Evolutionary conservation across 768 basidiomycete genomes (phyloP), one percentile per base, ranked within the genome.

Genomic region (Termitomyces heimii): DNA sequence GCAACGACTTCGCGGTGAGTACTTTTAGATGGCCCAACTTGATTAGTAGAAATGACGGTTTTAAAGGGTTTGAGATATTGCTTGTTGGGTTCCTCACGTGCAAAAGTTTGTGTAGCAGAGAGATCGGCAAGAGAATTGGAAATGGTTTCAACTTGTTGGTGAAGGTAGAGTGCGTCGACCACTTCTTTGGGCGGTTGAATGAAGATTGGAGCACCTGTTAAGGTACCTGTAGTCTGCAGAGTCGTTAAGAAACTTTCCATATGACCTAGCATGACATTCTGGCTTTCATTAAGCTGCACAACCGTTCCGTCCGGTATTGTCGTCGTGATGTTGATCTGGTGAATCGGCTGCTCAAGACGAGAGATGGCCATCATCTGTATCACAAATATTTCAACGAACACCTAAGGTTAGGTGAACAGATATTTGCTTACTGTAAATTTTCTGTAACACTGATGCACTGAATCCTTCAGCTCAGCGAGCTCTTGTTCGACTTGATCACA

Each of bases 121-220:
- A 61, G 52, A 5, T 50, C 47, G 13, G 40, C 34, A 39, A 61
- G 55, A 37, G 57, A 61, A 13, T 54, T 57, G 26, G 53, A 53
- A 18, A 61, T 54, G 22, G 49, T 51, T 55, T 61, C 48, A 14
- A 61, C 54, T 44, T 61, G 60, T 32, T 55, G 56, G 39, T 61
- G 60, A 5, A 61, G 60, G 42, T 61, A 61, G 5, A 61, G 54
- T 5, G 46, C 47, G 18, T 51, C 48, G 48, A 61, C 49, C 4
- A 42, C 47, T 22, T 58, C 39, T 34, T 46, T 31, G n/a, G 60
- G 54, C 2, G 57, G 52, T 37, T 51, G 48, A 14, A 61, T 40
- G 20, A 48, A 34, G 12, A 43, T 35, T 18, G 54, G 40, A 46
- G 56, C 22, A 8, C 24, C 34, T 20, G 31, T 29, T 4, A 47